phyloP scores from a whole-genome alignment of 768 basidiomycete species.

The Thelephora ganbajun region DNA sequence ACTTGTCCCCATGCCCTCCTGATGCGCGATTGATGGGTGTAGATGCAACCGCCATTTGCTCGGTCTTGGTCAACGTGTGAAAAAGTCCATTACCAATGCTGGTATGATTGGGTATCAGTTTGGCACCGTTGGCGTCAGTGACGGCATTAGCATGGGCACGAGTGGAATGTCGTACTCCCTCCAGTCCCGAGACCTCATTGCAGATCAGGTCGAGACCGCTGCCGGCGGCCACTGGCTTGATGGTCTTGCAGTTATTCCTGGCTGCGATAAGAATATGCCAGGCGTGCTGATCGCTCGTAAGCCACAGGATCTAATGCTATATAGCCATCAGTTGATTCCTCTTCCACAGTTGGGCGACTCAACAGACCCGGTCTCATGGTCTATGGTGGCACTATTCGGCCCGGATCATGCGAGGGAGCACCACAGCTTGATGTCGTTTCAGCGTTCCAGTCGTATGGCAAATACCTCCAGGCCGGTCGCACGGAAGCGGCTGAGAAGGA shows the following conservation, averaged over 20 bases:
- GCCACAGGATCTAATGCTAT: constrained; percentile 18
- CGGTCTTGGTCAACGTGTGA: constrained; percentile 76
- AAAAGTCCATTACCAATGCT: constrained; percentile 56
- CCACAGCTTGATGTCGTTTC: constrained; percentile 92
- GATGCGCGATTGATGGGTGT: constrained; percentile 1
- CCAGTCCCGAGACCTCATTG: constrained; percentile 94
- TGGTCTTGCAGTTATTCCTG: constrained; percentile 93
- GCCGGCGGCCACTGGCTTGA: constrained; percentile 97
- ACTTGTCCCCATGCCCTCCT: not conserved
- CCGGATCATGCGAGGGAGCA: constrained; percentile 80
- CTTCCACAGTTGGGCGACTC: constrained; percentile 64
- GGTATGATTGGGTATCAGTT: constrained; percentile 92
- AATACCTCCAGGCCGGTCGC: constrained; percentile 83
- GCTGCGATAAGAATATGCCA: constrained; percentile 99
- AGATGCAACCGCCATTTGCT: constrained; percentile 95
- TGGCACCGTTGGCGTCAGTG: constrained; percentile 94
- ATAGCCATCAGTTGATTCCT: constrained; percentile 25
- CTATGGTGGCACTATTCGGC: constrained; percentile 89
- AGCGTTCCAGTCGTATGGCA: constrained; percentile 95
- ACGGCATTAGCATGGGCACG: constrained; percentile 98
- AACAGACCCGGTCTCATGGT: constrained; percentile 97
- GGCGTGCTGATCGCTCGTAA: constrained; percentile 92
- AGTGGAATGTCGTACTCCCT: constrained; percentile 90
- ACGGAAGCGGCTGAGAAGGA: constrained; percentile 71
- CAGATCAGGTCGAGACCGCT: constrained; percentile 92